These are phyloP conservation scores for Globisporangium iwayamae DNA, from an alignment of 352 stramenopile species.

Conservation along the genomic window DNA sequence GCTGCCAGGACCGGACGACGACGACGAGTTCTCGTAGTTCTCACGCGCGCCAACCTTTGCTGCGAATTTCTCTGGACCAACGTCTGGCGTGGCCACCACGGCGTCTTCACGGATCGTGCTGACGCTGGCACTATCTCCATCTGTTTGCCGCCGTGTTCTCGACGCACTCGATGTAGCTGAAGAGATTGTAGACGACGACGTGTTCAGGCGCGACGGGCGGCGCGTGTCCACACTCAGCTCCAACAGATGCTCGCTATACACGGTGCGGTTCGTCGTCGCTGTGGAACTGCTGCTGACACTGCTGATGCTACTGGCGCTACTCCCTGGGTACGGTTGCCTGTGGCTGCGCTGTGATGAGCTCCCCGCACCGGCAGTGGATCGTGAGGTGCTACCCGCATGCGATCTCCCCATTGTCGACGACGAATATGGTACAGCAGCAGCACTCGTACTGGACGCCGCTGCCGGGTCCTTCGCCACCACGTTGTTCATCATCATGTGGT, in stretches of 20 bases:
- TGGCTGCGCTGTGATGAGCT: constrained; percentile 13
- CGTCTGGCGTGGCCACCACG: constrained; percentile 15
- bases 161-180: constrained; percentile 10
- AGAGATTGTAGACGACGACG: constrained; percentile 6
- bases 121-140: not conserved
- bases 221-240: constrained; percentile 8
- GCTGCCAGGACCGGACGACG: constrained; percentile 39
- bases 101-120: constrained; percentile 14
- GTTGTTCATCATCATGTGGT: constrained; percentile 11
- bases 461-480: constrained; percentile 1
- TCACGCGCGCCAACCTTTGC: constrained; percentile 30
- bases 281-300: constrained; percentile 19
- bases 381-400: constrained; percentile 7
- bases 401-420: not conserved
- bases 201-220: constrained; percentile 12
- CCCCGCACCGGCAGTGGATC: not conserved
- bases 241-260: constrained; percentile 1
- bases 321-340: constrained; percentile 2
- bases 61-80: constrained; percentile 43
- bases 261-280: constrained; percentile 9
- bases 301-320: constrained; percentile 17
- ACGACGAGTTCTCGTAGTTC: constrained; percentile 33
- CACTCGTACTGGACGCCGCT: not conserved
- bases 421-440: not conserved
- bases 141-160: constrained; percentile 2